These are phyloP conservation scores for Crithidia brevicula DNA, from an alignment of 208 protist genomes.

Conservation along the genomic window DNA sequence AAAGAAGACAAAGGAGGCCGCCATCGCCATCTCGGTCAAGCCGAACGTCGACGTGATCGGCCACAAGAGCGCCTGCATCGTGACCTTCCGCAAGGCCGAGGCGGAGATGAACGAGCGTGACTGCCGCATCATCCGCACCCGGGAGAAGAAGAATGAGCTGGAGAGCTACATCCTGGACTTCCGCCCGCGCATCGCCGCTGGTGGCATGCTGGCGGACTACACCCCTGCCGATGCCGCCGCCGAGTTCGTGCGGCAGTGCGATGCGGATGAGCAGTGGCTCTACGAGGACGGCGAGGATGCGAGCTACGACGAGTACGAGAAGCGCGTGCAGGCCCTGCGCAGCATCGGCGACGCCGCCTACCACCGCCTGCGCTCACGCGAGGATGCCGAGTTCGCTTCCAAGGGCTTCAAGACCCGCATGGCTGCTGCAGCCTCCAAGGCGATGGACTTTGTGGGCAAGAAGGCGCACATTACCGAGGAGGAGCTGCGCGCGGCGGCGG, in stretches of 20 bases:
- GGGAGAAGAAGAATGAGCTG: slow-evolving; percentile 91
- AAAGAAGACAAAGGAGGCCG: slow-evolving; percentile 45
- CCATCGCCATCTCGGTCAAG: slow-evolving; percentile 56
- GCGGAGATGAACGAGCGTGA: slow-evolving; percentile 82
- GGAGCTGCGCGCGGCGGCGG: slow-evolving; percentile 62
- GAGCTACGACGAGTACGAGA: slow-evolving; percentile 67
- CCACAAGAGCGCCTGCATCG: slow-evolving; percentile 44
- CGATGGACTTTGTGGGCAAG: slow-evolving; percentile 66
- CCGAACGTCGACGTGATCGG: slow-evolving; percentile 65
- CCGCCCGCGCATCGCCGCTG: slow-evolving; percentile 62
- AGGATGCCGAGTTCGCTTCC: slow-evolving; percentile 70
- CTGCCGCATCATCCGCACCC: slow-evolving; percentile 58
- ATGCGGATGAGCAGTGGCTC: slow-evolving; percentile 88
- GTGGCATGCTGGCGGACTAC: slow-evolving; percentile 76
- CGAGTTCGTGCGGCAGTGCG: slow-evolving; percentile 66
- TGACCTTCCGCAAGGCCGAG: slow-evolving; percentile 71
- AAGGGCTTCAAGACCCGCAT: slow-evolving; percentile 49
- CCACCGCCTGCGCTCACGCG: slow-evolving; percentile 54
- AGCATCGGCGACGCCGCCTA: slow-evolving; percentile 81
- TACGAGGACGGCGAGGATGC: slow-evolving; percentile 89
- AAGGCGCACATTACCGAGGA: slow-evolving; percentile 80
- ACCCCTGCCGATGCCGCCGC: slow-evolving; percentile 47
- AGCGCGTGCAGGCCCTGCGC: slow-evolving; percentile 73
- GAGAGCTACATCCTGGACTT: slow-evolving; percentile 93
- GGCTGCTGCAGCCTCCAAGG: slow-evolving; percentile 39